Conservation (phyloP, 805 yeast species). For the Candida ovalis region DNA sequence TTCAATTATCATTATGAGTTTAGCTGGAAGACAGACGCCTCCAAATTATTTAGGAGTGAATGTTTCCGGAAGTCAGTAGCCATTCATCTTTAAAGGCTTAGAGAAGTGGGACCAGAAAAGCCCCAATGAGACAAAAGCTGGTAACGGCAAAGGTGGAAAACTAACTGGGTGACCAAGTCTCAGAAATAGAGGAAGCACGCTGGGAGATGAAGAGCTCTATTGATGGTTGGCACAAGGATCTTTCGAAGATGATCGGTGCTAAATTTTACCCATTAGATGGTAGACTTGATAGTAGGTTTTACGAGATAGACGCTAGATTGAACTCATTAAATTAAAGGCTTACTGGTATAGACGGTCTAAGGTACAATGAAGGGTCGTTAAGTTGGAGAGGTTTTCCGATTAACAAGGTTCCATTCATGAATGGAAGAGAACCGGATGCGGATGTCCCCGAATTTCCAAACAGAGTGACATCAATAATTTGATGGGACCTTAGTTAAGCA, state of each 20-base stretch:
- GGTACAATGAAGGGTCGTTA: too few relatives aligned
- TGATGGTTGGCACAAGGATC: background rate
- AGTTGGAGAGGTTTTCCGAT: too few relatives aligned
- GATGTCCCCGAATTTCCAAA: background rate
- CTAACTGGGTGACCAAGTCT: background rate
- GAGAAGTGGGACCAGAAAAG: background rate
- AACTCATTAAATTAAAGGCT: too few relatives aligned
- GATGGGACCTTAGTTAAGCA: background rate
- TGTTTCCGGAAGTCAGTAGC: background rate
- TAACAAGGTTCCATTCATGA: too few relatives aligned
- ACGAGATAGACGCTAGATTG: background rate
- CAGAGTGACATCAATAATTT: background rate
- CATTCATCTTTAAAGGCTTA: background rate
- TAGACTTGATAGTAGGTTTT: background rate
- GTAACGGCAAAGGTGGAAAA: background rate
- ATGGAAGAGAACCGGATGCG: too few relatives aligned
- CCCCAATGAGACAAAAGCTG: background rate
- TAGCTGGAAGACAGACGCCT: background rate
- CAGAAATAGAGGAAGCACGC: background rate
- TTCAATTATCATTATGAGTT: background rate
- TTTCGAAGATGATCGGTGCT: background rate
- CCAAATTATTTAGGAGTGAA: background rate
- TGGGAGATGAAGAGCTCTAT: background rate
- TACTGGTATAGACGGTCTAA: too few relatives aligned
- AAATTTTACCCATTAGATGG: background rate